Evolutionary conservation across 2,329 filamentous ascomycete species (phyloP), one percentile per base, ranked within the genome.

Genomic region (Microdochium paspali): DNA sequence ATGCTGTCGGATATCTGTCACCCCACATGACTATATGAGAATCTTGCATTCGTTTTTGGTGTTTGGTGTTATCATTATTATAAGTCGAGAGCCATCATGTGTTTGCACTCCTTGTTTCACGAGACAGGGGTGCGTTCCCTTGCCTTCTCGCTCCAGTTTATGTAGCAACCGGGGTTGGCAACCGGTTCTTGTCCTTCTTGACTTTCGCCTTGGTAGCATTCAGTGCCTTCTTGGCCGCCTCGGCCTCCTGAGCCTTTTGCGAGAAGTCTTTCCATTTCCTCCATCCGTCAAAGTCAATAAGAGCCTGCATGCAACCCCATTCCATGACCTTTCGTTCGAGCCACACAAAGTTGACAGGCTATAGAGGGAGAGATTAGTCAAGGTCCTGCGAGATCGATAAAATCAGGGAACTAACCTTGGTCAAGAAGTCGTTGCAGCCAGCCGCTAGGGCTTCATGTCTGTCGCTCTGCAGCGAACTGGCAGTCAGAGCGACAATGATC

Each of bases 231-330:
- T 69, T 72, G 18, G 56, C 59, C 3, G 67, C 63, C 24, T 72
- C 71, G 20, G 66, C 61, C 47, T 69, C 66, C 23, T 71, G 68
- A 4, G 63, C 63, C 50, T 72, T 69, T 49, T 73, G 70, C 9
- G 71, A 72, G 60, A 87, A 91, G 59, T 93, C 87, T 65, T 95
- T 95, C 93, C 93, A 98, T 66, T 89, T 89, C 47, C 90, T 81
- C 93, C 93, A 98, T 51, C 93, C 93, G 63, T 97, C 91, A 63
- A 93, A 97, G 70, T 98, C 93, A 60, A 98, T 97, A 23, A 98
- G 77, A 10, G 93, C 93, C 71, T 97, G 93, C 93, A 98, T 98
- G 71, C 93, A 97, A 48, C 93, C 93, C 93, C 93, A 98, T 73
- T 98, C 93, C 69, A 94, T 96, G 56, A 97, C 90, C 66, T 98